Percentiles rank a stretch among this genome's conserved stretches.
Conservation (phyloP, 2,329 filamentous ascomycete genomes). For the Calonectria hongkongensis region DNA sequence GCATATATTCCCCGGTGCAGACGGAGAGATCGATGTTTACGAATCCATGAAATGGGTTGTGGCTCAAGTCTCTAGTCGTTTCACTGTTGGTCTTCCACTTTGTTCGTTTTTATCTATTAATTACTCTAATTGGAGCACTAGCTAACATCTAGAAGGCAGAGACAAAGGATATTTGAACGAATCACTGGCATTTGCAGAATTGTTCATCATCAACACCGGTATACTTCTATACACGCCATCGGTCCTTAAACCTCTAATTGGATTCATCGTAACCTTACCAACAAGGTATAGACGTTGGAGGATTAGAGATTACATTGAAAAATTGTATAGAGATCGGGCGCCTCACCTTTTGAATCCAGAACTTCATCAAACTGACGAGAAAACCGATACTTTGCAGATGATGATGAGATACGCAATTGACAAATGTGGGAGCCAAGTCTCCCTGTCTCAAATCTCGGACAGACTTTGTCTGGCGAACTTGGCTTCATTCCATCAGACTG, state of each 20-base stretch:
- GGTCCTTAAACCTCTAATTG: constrained; percentile 31
- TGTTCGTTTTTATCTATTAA: constrained; percentile 15
- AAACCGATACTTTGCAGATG: constrained; percentile 45
- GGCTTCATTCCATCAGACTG: constrained; percentile 40
- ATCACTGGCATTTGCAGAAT: constrained; percentile 30
- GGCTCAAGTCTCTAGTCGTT: constrained; percentile 38
- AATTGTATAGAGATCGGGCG: constrained; percentile 30
- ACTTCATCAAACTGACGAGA: constrained; percentile 15
- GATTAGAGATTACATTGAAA: constrained; percentile 40
- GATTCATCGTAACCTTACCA: constrained; percentile 33
- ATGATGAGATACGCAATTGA: constrained; percentile 46
- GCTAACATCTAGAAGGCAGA: constrained; percentile 27
- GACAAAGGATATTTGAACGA: constrained; percentile 29
- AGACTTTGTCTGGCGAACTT: constrained; percentile 44
- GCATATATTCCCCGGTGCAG: neutral
- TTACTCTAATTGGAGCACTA: too few species aligned
- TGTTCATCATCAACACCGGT: constrained; percentile 37
- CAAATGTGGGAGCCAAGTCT: constrained; percentile 29
- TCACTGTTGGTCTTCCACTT: constrained; percentile 38
- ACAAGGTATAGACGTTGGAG: constrained; percentile 43
- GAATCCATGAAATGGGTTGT: constrained; percentile 40
- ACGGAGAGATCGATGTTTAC: constrained; percentile 38
- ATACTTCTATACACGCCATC: constrained; percentile 32
- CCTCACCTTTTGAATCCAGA: constrained; percentile 8
- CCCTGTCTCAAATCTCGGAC: constrained; percentile 37